phyloP scores from a whole-genome alignment of 352 stramenopile species.

The Phytopythium ostracodes region DNA sequence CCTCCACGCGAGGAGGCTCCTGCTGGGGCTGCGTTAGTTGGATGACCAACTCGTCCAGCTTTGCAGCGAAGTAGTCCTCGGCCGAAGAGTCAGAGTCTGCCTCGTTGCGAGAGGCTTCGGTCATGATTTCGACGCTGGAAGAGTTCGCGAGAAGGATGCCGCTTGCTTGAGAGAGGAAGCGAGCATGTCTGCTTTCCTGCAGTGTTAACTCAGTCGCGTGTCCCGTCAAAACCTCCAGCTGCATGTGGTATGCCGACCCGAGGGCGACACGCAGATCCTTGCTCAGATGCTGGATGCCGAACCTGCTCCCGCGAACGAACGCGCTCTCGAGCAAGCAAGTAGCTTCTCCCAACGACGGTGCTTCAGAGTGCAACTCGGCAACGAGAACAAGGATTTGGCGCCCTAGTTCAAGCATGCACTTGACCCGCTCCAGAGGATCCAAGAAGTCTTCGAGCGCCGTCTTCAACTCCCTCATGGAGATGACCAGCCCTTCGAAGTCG shows the following conservation, averaged over 20 bases:
- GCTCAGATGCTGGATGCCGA: conserved; percentile 42
- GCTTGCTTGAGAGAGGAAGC: conserved; percentile 37
- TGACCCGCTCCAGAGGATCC: conserved; percentile 40
- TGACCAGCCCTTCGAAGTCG: conserved; percentile 14
- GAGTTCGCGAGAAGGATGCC: conserved; percentile 34
- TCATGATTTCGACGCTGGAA: conserved; percentile 13
- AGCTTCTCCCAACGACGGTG: conserved; percentile 23
- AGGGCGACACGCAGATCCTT: conserved; percentile 39
- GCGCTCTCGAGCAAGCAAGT: not conserved
- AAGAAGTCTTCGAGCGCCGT: conserved; percentile 29
- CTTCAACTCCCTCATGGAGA: conserved; percentile 44
- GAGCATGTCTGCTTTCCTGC: not conserved
- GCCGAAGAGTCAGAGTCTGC: conserved; percentile 6
- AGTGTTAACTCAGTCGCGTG: conserved; percentile 5
- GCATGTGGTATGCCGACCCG: conserved; percentile 43
- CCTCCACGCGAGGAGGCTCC: not conserved
- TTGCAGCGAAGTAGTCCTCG: conserved; percentile 15
- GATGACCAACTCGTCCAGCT: conserved; percentile 15
- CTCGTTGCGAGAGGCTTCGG: not conserved
- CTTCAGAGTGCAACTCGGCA: not conserved
- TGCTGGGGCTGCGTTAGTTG: conserved; percentile 2
- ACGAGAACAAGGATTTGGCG: conserved; percentile 13
- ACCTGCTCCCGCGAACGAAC: conserved; percentile 23
- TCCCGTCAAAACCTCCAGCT: conserved; percentile 16
- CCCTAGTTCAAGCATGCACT: conserved; percentile 44